Evolutionary conservation across 2,329 filamentous ascomycete genomes (phyloP), one percentile per base, ranked within the genome.

Genomic region (Helicocarpus griseus): DNA sequence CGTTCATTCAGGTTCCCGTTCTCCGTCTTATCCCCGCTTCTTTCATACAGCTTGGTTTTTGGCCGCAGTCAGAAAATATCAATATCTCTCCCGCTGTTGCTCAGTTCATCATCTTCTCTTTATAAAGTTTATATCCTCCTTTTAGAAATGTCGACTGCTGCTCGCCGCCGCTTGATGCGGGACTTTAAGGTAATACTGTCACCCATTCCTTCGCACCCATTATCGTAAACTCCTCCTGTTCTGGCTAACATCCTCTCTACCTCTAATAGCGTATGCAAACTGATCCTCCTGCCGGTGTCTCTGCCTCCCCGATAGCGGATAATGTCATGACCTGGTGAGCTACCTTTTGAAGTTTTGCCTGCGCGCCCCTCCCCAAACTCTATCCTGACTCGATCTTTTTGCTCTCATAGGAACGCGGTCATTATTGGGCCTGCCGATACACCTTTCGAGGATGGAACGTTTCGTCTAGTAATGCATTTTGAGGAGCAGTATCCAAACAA

Each of bases 401-500:
- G n/a, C 21, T 11, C 21, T 26, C 7, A 4, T 61, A 96, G 91
- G 91, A 98, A 98, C 67, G 91, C 91, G 51, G 91, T 97, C 57
- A 98, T 98, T 56, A 97, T 98, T 62, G 91, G 91, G 8, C 91
- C 91, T 36, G 89, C 89, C 54, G 93, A 98, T 65, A 98, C 93
- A 1, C 91, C 93, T 1, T 98, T 97, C 64, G 93, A 98, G 72
- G 93, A 98, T 69, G 93, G 93, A 56, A 98, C 93, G 21, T 98
- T 98, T 69, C 80, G 91, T 59, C 83, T 98, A 9, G 90, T 97
- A 48, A 97, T 98, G 91, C 89, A 96, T 66, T 98, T 98, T 62
- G 93, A 97, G 67, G 93, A 98, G 70, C 90, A 95, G 65, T 98
- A 98, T 63, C 93, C 93, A 28, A 98, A 97, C 74, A 97, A 97